Evolutionary conservation across 2,329 filamentous ascomycete genomes (phyloP).

Genomic region (Elsinoe perseae): DNA sequence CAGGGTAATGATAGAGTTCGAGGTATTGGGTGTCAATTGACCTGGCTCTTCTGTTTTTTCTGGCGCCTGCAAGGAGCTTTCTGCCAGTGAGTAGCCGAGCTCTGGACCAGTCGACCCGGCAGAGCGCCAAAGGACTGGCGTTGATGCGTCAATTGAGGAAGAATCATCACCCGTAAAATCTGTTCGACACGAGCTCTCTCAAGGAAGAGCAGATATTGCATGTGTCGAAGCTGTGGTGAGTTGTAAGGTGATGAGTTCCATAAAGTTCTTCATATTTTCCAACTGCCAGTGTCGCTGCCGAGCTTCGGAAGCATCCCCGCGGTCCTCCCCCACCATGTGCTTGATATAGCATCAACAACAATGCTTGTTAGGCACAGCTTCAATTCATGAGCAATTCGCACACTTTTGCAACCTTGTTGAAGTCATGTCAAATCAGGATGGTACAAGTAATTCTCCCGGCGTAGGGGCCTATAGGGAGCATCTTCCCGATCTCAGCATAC

Average conservation of each 20-base stretch:
- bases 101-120: too few species aligned
- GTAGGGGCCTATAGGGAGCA: constrained; percentile 44
- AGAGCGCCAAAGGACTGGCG: too few species aligned
- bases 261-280: neutral
- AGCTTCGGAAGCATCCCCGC: constrained; percentile 7
- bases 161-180: neutral
- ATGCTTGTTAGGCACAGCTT: neutral
- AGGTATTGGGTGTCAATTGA: too few species aligned
- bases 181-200: neutral
- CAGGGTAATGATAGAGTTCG: too few species aligned
- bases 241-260: neutral
- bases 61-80: too few species aligned
- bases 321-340: neutral
- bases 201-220: too few species aligned
- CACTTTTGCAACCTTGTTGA: neutral
- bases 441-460: neutral
- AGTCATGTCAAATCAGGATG: neutral
- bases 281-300: constrained; percentile 8
- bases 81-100: too few species aligned
- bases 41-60: too few species aligned
- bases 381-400: neutral
- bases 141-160: neutral
- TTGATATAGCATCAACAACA: neutral
- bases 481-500: constrained; percentile 52
- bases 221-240: neutral